Conservation (phyloP, 2,329 filamentous ascomycete genomes). For the Colletotrichum ledebouriae region DNA sequence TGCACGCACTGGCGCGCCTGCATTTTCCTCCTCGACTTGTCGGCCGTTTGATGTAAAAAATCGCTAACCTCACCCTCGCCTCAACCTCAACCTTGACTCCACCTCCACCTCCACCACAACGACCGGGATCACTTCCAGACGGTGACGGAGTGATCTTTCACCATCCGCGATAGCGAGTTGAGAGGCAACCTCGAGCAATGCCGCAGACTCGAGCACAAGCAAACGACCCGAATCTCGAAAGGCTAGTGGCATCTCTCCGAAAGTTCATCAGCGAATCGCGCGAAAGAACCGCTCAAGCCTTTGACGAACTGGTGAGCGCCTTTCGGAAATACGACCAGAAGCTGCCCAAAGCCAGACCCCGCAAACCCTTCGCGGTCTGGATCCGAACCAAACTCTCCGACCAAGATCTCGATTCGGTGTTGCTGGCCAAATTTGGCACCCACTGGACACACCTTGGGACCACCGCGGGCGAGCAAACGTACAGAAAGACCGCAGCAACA, state of each 20-base stretch:
- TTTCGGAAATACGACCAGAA: neutral
- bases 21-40: constrained; percentile 5
- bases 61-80: neutral
- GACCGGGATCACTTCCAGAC: no score
- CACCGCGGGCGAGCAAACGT: neutral
- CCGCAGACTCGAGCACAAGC: no score
- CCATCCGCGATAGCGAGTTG: neutral
- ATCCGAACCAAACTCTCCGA: neutral
- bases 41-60: neutral
- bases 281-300: neutral
- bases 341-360: neutral
- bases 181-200: neutral
- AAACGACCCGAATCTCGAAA: neutral
- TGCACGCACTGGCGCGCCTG: no score
- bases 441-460: neutral
- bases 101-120: no score
- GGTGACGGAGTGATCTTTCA: neutral
- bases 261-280: neutral
- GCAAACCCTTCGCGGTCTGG: neutral
- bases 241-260: neutral
- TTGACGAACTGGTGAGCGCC: neutral
- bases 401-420: neutral
- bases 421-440: neutral
- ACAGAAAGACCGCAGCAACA: neutral
- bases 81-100: no score